Conservation (phyloP, 225 moss, liverwort and hornwort genomes). For the Marchantia paleacea region DNA sequence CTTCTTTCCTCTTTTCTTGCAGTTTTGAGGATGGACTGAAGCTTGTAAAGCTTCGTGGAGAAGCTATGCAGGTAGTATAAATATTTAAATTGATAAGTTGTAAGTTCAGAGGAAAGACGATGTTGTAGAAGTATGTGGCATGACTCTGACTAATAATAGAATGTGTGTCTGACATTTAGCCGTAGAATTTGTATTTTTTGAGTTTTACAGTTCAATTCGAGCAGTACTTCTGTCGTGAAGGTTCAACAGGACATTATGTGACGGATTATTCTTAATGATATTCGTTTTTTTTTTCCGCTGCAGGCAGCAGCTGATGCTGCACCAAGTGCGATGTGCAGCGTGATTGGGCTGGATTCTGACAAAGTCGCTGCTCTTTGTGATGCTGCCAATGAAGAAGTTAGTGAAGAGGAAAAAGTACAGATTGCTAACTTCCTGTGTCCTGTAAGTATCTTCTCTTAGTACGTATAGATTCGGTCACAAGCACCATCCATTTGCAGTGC, state of each 20-base stretch:
- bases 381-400: slow-evolving; percentile 90
- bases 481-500: no score
- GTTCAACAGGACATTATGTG: neutral
- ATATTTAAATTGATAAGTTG: neutral
- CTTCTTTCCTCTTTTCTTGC: slow-evolving; percentile 21
- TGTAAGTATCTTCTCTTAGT: slow-evolving; percentile 31
- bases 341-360: slow-evolving; percentile 84
- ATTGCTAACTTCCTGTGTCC: slow-evolving; percentile 95
- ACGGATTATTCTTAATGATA: neutral
- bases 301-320: slow-evolving; percentile 95
- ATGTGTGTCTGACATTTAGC: no score
- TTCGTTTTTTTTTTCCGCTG: neutral
- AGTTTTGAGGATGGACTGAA: slow-evolving; percentile 98
- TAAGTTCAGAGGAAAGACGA: neutral
- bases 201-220: no score
- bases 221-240: neutral
- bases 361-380: slow-evolving; percentile 84
- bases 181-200: neutral
- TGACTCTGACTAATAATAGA: no score
- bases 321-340: slow-evolving; percentile 95
- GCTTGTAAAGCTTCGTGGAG: slow-evolving; percentile 95
- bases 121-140: neutral
- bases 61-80: slow-evolving; percentile 85
- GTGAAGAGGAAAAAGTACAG: slow-evolving; percentile 82
- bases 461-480: neutral